Evolutionary conservation across 2,329 filamentous ascomycete genomes (phyloP), one percentile per base, ranked within the genome.

Genomic region (Claviceps sp.): DNA sequence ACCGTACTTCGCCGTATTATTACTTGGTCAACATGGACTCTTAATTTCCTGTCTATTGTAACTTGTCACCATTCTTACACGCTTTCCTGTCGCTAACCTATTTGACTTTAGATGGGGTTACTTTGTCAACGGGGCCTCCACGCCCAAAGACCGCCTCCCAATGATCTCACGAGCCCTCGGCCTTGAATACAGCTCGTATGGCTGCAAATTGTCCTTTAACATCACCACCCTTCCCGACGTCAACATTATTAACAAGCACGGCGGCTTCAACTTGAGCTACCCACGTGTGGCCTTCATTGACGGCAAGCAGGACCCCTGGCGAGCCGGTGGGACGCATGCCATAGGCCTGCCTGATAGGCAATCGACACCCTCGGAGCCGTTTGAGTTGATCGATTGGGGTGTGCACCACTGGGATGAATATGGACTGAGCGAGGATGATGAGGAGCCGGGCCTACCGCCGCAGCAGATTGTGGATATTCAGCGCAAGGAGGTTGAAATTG

Each of bases 341-440:
- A 76, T 80, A n/a, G 76, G 72, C 1, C 75, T 80, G 0, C 71
- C 74, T 0, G 67, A 71, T 34, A 72, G 85, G 20, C 66, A 70
- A 14, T 85, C 76, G 45, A 86, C 85, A 0, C 67, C 71, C 0
- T 75, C 73, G 47, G 77, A 89, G 68, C 87, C 87, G 0, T 86
- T 83, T 56, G 73, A 87, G n/a, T 62, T 91, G 45, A 88, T 94
- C 45, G 69, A 74, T 3, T 76, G 77, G n/a, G 86, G 79, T 0
- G 85, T 90, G 20, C 88, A 94, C 64, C 86, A 91, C 62, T 93
- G 85, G 83, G 85, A 87, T 57, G 82, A 85, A 68, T 83, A 85
- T 56, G 81, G 82, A 1, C 59, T 85, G n/a, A 48, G 45, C 0
- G 59, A 59, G 1, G 79, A 82, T 48, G 64, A 13, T 7, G 37